These are phyloP conservation scores for Blastocystis hominis DNA, from an alignment of 352 stramenopile species.

Conservation along the genomic window DNA sequence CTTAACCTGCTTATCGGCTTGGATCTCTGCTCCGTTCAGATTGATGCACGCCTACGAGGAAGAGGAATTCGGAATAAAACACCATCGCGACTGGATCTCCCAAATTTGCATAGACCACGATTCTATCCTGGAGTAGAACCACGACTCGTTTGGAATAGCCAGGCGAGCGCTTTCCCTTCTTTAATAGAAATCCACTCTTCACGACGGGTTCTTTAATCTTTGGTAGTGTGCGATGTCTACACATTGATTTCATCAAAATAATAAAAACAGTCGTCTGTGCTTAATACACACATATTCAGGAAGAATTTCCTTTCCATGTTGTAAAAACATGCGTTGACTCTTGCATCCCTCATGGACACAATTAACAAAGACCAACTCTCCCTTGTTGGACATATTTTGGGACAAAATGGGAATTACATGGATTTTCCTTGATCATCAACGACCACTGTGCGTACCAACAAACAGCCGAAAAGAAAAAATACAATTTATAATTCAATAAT, in stretches of 20 bases:
- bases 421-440: slow-evolving; percentile 22
- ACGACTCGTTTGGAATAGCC: slow-evolving; percentile 24
- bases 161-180: slow-evolving; percentile 30
- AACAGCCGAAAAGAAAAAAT: neutral
- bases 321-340: slow-evolving; percentile 37
- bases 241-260: neutral
- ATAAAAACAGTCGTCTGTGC: slow-evolving; percentile 14
- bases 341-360: slow-evolving; percentile 55
- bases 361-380: slow-evolving; percentile 49
- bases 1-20: slow-evolving; percentile 15
- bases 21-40: slow-evolving; percentile 36
- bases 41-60: slow-evolving; percentile 34
- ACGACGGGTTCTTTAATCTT: neutral
- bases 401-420: neutral
- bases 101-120: slow-evolving; percentile 42
- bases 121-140: slow-evolving; percentile 26
- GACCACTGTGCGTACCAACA: slow-evolving; percentile 32
- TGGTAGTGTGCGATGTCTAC: slow-evolving; percentile 25
- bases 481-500: neutral
- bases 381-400: slow-evolving; percentile 43
- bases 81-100: slow-evolving; percentile 34
- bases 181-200: slow-evolving; percentile 53
- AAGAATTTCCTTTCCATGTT: neutral
- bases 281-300: slow-evolving; percentile 54
- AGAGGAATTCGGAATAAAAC: neutral